Conservation (phyloP, 495 filamentous ascomycete genomes). For the Hypoxylon lenormandii region DNA sequence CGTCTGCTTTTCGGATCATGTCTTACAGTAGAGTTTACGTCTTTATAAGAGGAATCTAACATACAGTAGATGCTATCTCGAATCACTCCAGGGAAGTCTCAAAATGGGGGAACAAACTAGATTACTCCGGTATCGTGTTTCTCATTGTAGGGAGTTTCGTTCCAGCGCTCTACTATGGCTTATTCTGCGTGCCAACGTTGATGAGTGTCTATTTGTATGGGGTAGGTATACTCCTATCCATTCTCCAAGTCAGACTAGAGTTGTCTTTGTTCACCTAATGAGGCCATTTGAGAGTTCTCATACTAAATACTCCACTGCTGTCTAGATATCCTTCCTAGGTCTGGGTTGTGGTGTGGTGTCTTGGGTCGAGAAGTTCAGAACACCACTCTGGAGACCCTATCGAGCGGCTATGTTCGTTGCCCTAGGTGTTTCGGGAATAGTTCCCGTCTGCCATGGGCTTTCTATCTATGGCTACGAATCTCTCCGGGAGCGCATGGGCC, state of each 20-base stretch:
- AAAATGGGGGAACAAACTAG: constrained; percentile 71
- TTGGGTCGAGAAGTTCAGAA: constrained; percentile 81
- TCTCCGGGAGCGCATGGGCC: constrained; percentile 76
- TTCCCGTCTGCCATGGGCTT: constrained; percentile 80
- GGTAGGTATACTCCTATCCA: constrained; percentile 59
- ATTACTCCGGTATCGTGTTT: constrained; percentile 91
- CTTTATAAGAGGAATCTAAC: constrained; percentile 16
- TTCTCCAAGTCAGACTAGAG: not conserved
- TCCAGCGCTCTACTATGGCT: constrained; percentile 87
- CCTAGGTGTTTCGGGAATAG: constrained; percentile 84
- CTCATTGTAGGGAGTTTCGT: constrained; percentile 90
- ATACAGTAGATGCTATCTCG: constrained; percentile 49
- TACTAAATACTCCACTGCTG: constrained; percentile 9
- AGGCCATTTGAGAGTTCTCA: not conserved
- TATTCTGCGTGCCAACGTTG: constrained; percentile 72
- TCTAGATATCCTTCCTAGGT: constrained; percentile 80
- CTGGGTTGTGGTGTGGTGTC: constrained; percentile 79
- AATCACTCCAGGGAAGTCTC: constrained; percentile 60
- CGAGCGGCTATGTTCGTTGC: constrained; percentile 90
- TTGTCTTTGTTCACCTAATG: not conserved
- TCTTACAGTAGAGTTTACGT: not conserved
- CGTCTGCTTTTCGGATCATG: not conserved
- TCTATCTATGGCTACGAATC: constrained; percentile 62
- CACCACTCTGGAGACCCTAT: constrained; percentile 83
- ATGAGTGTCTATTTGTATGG: constrained; percentile 78